Conservation (phyloP, 2,329 filamentous ascomycete genomes). For the Phoma sp. region DNA sequence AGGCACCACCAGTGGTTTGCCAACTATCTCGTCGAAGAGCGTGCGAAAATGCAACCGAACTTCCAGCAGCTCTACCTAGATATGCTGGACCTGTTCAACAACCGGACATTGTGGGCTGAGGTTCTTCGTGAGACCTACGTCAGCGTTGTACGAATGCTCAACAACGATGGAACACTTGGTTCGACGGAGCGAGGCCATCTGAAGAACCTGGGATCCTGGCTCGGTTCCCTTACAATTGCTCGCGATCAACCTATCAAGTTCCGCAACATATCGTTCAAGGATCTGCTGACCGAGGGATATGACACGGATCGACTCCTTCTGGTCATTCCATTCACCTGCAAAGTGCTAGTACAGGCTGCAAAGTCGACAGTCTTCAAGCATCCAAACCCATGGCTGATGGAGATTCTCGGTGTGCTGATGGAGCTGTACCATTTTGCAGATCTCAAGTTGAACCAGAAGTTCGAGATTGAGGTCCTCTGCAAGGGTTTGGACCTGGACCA, state of each 20-base stretch:
- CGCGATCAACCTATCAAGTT: constrained; percentile 95
- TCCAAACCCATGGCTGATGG: constrained; percentile 97
- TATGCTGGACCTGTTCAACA: constrained; percentile 81
- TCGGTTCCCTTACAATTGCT: constrained; percentile 90
- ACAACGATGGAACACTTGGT: constrained; percentile 84
- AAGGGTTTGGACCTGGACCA: constrained; percentile 91
- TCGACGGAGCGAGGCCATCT: constrained; percentile 86
- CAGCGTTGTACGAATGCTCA: constrained; percentile 84
- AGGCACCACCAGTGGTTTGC: constrained; percentile 97
- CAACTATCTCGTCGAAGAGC: constrained; percentile 90
- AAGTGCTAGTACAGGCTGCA: constrained; percentile 84
- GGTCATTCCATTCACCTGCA: constrained; percentile 97
- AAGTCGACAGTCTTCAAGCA: constrained; percentile 89
- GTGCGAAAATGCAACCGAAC: constrained; percentile 96
- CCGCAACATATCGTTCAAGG: constrained; percentile 96
- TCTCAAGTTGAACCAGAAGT: constrained; percentile 94
- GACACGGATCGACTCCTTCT: constrained; percentile 90
- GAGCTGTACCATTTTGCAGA: constrained; percentile 94
- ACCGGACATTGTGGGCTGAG: constrained; percentile 81
- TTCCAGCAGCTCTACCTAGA: constrained; percentile 94
- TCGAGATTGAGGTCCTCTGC: constrained; percentile 97
- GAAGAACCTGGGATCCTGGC: constrained; percentile 93
- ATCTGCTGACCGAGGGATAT: constrained; percentile 89
- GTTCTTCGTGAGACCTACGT: constrained; percentile 93
- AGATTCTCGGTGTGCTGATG: constrained; percentile 87